These are phyloP conservation scores for Pseudogymnoascus sp. DNA, from an alignment of 2,329 filamentous ascomycete species.

Conservation along the genomic window DNA sequence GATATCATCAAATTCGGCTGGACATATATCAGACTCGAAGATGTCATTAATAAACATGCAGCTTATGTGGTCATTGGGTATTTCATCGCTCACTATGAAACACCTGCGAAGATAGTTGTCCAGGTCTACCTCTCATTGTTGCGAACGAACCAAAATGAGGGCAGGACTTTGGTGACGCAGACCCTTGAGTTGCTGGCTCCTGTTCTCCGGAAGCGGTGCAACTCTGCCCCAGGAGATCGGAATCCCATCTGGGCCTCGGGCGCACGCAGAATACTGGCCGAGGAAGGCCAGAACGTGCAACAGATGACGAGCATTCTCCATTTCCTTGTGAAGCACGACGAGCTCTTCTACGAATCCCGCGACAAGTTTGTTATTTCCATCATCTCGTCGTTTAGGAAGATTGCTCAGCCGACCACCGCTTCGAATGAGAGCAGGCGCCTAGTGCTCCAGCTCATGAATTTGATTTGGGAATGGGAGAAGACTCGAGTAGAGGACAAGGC, in stretches of 20 bases:
- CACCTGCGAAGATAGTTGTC: slow-evolving; percentile 87
- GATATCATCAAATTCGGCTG: slow-evolving; percentile 99
- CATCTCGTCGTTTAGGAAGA: slow-evolving; percentile 80
- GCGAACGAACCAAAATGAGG: slow-evolving; percentile 91
- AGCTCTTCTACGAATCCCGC: slow-evolving; percentile 88
- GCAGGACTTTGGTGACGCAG: slow-evolving; percentile 83
- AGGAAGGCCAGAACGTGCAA: slow-evolving; percentile 90
- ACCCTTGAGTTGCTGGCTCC: slow-evolving; percentile 93
- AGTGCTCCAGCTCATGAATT: slow-evolving; percentile 78
- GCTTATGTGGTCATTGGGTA: slow-evolving; percentile 96
- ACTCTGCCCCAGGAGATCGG: slow-evolving; percentile 56
- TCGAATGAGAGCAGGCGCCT: slow-evolving; percentile 89
- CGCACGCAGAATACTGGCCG: slow-evolving; percentile 81
- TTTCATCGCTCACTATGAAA: slow-evolving; percentile 96
- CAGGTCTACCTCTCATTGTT: slow-evolving; percentile 91
- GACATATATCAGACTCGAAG: slow-evolving; percentile 97
- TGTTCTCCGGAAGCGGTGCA: slow-evolving; percentile 78
- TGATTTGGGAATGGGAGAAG: slow-evolving; percentile 92
- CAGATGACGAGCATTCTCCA: slow-evolving; percentile 97
- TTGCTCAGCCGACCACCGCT: slow-evolving; percentile 72
- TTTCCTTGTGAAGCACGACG: slow-evolving; percentile 85
- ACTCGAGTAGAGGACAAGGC: slow-evolving; percentile 59
- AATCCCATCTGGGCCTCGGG: slow-evolving; percentile 84
- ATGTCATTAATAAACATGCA: slow-evolving; percentile 98
- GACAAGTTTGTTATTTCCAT: slow-evolving; percentile 88